Conservation (phyloP, 2,329 filamentous ascomycete genomes). For the Macrophomina pseudophaseolina region DNA sequence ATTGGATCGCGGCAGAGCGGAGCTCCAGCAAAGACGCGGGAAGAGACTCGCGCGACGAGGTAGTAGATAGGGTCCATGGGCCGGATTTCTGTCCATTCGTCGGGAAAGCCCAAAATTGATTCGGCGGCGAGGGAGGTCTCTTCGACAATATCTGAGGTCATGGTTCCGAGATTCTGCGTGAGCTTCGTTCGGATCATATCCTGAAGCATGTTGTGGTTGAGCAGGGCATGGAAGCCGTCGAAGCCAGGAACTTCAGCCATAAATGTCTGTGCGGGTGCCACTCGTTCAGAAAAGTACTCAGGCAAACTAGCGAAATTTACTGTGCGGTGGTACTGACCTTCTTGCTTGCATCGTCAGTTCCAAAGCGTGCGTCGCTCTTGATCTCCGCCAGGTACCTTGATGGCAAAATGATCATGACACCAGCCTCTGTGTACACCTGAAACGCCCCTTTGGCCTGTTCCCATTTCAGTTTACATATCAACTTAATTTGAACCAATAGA, state of each 20-base stretch:
- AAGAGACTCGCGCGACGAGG: neutral
- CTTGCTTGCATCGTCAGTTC: too few species aligned
- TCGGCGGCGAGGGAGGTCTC: neutral
- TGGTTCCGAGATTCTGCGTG: neutral
- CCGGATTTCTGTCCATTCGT: neutral
- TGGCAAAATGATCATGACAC: too few species aligned
- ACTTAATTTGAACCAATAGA: too few species aligned
- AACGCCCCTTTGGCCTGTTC: too few species aligned
- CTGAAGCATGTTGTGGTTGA: neutral
- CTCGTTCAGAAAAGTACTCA: neutral
- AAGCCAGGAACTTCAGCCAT: neutral
- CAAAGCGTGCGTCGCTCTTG: too few species aligned
- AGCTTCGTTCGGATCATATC: neutral
- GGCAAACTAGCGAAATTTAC: too few species aligned
- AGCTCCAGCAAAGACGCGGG: neutral
- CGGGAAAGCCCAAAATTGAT: neutral
- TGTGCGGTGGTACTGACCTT: too few species aligned
- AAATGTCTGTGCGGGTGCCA: neutral
- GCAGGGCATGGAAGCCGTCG: neutral
- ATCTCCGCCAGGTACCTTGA: too few species aligned
- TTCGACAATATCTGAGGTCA: neutral
- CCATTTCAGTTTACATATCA: too few species aligned
- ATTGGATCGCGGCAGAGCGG: conserved; percentile 51
- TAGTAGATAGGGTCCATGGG: neutral
- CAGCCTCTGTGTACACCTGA: too few species aligned